Base-by-base conservation (phyloP, 192 early-diverging fungal genomes). In the Kickxella alabastrina region DNA sequence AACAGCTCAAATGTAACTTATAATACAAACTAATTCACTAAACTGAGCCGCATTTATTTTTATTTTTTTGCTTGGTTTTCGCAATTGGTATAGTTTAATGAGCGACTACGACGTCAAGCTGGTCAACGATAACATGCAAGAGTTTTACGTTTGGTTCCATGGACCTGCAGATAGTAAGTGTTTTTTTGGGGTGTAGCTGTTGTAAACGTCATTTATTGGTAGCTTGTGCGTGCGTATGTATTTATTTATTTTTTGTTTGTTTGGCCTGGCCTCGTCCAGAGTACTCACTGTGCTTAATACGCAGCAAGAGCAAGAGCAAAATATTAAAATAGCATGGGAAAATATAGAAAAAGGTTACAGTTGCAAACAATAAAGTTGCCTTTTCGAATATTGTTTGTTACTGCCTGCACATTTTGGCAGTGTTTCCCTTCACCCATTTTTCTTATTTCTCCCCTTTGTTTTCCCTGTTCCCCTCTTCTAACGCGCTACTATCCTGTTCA, bases 71-170 rank as follows among this genome's bases (percentile, higher is more conserved):
- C 24, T 29, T 38, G 31, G 18, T 41, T 28, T 22, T 37, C n/a
- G n/a, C n/a, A n/a, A n/a, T n/a, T n/a, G n/a, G n/a, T n/a, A 31
- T 74, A 98, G 95, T 49, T 80, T 99, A 10, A 99, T 99, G 96
- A 92, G 91, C 75, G 95, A 99, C 78, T 97, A 97, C 77, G 93
- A 99, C 69, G 95, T 99, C 22, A 92, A 88, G 21, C 85, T 99
- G 28, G 92, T 97, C 37, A 95, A 99, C 63, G 95, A 97, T 72
- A 97, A 91, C 65, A 98, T 99, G 94, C 94, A 99, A 80, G 95
- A 98, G 67, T 95, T 98, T 53, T 94, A 92, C 70, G 86, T 98
- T 31, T 76, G 86, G 26, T 96, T 98, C 58, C 79, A 86, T 68
- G 96, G 96, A 10, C 96, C 96, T 4, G 80, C 85, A 36, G 96